Base-by-base conservation (phyloP, 192 early-diverging fungal species). In the Geosiphon pyriformis region DNA sequence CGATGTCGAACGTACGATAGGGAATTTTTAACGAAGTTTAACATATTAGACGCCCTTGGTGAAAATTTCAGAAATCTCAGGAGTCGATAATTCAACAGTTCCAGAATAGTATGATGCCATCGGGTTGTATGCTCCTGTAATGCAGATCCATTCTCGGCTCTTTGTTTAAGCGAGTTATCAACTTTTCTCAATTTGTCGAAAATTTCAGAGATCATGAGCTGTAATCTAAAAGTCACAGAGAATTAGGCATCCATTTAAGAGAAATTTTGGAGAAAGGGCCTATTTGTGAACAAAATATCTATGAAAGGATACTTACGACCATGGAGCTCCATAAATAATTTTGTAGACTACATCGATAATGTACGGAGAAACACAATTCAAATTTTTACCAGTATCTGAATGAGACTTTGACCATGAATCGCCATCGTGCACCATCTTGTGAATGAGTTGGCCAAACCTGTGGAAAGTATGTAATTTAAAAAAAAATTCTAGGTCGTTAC, bases 281-380 rank as follows among this genome's bases (percentile, higher is more conserved):
- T 20, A 17, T 18, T 11, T 8, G 12, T 0, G 8, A 8, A 7
- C 10, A 59, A 34, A 47, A 12, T 1, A 23, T 60, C 2, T 6
- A 60, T 17, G 4, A 42, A 25, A 26, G 25, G 22, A 52, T 32
- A 73, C 74, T 72, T 84, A 85, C 66, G 88, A 85, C 61, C 86
- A 88, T 33, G 90, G 90, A 49, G 87, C 82, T 67, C 83, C 87
- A 67, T 87, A 86, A n/a, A 89, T 67, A 31, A 90, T 65, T 61
- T 87, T 88, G 64, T 89, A 92, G 33, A 90, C 82, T n/a, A 87
- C 84, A 61, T 92, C 90, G 11, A 90, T 73, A 1, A 86, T 82
- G 63, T 86, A 80, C 22, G 90, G 90, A 26, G 90, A 88, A 30
- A 87, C 84, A 49, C 88, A 90, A 1, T 74, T 81, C 46, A 84